These are phyloP conservation scores for Mycena vitilis DNA, from an alignment of 768 basidiomycete species.

Conservation along the genomic window DNA sequence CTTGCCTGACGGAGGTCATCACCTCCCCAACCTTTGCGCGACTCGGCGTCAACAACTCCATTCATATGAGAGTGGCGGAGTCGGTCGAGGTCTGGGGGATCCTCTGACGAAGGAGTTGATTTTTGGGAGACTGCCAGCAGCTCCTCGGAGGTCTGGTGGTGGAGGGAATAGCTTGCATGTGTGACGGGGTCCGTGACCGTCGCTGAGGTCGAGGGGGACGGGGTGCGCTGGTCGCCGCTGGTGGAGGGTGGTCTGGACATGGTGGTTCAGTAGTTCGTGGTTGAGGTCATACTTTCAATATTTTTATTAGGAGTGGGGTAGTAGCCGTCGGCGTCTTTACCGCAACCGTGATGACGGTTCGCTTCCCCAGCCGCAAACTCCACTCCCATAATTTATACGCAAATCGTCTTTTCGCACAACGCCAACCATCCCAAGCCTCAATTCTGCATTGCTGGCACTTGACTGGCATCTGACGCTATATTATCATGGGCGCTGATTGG, in stretches of 20 bases:
- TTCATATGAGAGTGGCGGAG: conserved; percentile 43
- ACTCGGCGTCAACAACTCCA: conserved; percentile 43
- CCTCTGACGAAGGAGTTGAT: conserved; percentile 36
- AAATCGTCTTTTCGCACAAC: too few species aligned
- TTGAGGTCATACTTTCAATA: neutral
- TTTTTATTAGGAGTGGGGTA: neutral
- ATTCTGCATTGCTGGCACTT: neutral
- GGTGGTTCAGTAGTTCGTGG: neutral
- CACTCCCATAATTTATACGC: too few species aligned
- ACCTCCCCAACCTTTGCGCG: conserved; percentile 46
- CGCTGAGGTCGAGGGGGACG: conserved; percentile 3
- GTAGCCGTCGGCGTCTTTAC: neutral
- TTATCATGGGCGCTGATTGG: conserved; percentile 7
- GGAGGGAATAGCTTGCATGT: conserved; percentile 49
- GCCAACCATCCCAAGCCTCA: too few species aligned
- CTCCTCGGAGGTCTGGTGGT: conserved; percentile 49
- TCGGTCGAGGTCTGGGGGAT: conserved; percentile 31
- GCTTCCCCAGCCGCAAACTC: too few species aligned
- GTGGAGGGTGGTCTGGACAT: neutral
- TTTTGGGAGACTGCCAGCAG: conserved; percentile 50
- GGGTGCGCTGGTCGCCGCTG: conserved; percentile 7
- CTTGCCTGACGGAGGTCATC: conserved; percentile 45
- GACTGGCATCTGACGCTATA: neutral
- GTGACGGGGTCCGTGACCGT: conserved; percentile 56
- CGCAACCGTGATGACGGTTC: too few species aligned